These are phyloP conservation scores for Gaultheria prostrata DNA, from an alignment of 148 eudicot species.

Conservation along the genomic window DNA sequence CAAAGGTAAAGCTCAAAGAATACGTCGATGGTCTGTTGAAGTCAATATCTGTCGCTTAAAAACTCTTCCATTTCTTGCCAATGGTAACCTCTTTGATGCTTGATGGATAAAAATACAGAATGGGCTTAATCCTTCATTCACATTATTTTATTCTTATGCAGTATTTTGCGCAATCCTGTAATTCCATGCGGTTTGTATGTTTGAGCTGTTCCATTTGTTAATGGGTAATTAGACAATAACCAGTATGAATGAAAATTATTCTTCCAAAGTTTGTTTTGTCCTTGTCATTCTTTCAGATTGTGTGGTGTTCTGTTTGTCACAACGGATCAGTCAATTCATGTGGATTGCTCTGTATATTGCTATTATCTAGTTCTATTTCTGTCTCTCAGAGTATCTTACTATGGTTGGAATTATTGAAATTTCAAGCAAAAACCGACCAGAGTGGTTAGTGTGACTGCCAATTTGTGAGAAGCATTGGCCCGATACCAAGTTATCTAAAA, in stretches of 20 bases:
- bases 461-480: not conserved
- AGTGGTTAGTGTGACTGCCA: not conserved
- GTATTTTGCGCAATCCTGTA: not conserved
- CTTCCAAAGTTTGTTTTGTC: not conserved
- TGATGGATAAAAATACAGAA: not conserved
- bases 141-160: not conserved
- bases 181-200: constrained; percentile 2
- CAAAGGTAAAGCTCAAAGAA: constrained; percentile 46
- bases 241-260: not conserved
- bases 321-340: not conserved
- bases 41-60: constrained; percentile 35
- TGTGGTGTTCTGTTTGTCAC: not conserved
- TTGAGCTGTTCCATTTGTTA: constrained; percentile 8
- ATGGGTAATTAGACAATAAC: not conserved
- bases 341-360: not conserved
- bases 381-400: not conserved
- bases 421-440: not conserved
- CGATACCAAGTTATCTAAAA: not conserved
- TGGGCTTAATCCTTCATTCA: not conserved
- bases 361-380: not conserved
- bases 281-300: not conserved
- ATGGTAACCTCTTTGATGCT: not conserved
- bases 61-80: not conserved
- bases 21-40: constrained; percentile 46
- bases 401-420: not conserved